Evolutionary conservation across 2,329 filamentous ascomycete genomes (phyloP).

Genomic region (Aureobasidium mangrovei): DNA sequence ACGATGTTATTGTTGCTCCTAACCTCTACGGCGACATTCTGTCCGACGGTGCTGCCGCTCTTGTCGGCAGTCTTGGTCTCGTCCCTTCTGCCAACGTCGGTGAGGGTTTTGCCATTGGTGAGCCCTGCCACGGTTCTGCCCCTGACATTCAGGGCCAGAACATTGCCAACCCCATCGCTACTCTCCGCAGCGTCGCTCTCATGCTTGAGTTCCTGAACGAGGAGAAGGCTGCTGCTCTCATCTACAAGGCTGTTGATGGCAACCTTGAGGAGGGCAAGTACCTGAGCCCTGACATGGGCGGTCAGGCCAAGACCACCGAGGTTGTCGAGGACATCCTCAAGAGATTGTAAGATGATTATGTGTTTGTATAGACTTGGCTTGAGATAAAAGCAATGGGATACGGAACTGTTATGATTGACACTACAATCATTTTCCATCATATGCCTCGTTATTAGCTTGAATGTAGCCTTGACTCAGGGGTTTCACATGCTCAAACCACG

Average conservation of each 20-base stretch:
- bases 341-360: slow-evolving; percentile 51
- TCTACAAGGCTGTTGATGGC: slow-evolving; percentile 85
- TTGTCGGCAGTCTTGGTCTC: slow-evolving; percentile 84
- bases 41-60: slow-evolving; percentile 86
- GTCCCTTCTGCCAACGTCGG: slow-evolving; percentile 95
- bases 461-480: neutral
- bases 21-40: slow-evolving; percentile 97
- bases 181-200: slow-evolving; percentile 77
- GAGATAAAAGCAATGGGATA: slow-evolving; percentile 11
- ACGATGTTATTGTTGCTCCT: slow-evolving; percentile 96
- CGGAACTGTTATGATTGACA: neutral
- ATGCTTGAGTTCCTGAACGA: slow-evolving; percentile 96
- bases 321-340: slow-evolving; percentile 80
- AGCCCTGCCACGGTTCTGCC: slow-evolving; percentile 94
- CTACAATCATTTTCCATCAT: neutral
- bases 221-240: slow-evolving; percentile 75
- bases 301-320: slow-evolving; percentile 74
- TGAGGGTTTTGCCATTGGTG: slow-evolving; percentile 87
- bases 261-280: slow-evolving; percentile 77
- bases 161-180: slow-evolving; percentile 95
- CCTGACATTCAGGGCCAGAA: slow-evolving; percentile 89
- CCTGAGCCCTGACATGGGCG: slow-evolving; percentile 83
- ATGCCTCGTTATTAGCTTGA: neutral
- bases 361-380: slow-evolving; percentile 10
- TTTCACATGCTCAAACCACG: neutral